Evolutionary conservation across 768 basidiomycete species (phyloP), one percentile per base, ranked within the genome.

Genomic region (Naganishia friedmannii): DNA sequence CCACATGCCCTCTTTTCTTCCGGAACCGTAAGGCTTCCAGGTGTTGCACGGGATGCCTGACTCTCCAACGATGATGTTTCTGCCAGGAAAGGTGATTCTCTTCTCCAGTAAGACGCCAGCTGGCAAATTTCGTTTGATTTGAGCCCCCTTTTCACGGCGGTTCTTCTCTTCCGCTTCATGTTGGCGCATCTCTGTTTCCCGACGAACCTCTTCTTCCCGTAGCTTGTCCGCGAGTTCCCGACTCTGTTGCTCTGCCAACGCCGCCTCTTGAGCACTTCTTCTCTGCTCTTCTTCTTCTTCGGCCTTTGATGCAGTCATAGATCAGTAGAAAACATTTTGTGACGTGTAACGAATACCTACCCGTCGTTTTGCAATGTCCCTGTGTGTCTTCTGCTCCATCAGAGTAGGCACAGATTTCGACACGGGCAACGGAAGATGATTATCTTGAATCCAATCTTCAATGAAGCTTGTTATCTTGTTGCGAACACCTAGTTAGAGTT

Each of bases 331-430:
- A 26, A 19, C 21, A 15, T 31, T 34, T 10, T n/a, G 12, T 32
- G 26, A 17, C 19, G 19, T 17, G n/a, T 12, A 21, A 37, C 34
- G 0, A 5, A 21, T 2, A 73, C 70, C 73, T 58, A 80, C 79
- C 26, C 75, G 75, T 71, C 69, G 60, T 63, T 79, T 69, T 13
- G 74, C 75, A 46, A 77, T 77, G 32, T 78, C 79, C 45, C 79
- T 54, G 26, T 74, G 60, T 7, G 79, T 77, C 65, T 73, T 78
- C 69, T 78, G 74, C 45, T 79, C 79, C 78, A 80, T 77, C 46
- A 80, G 63, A 19, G 73, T 80, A 7, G 75, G 77, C 13, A 70
- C 72, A n/a, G 29, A 42, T 70, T 75, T 32, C 72, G 68, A 13
- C 70, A 53, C 51, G 57, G 79, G 74, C 42, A 80, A 53, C 13